Percentiles rank a stretch among this genome's conserved stretches.
These are phyloP conservation scores for Mucor lusitanicus DNA, from an alignment of 371 early-diverging fungal genomes.

Conservation along the genomic window DNA sequence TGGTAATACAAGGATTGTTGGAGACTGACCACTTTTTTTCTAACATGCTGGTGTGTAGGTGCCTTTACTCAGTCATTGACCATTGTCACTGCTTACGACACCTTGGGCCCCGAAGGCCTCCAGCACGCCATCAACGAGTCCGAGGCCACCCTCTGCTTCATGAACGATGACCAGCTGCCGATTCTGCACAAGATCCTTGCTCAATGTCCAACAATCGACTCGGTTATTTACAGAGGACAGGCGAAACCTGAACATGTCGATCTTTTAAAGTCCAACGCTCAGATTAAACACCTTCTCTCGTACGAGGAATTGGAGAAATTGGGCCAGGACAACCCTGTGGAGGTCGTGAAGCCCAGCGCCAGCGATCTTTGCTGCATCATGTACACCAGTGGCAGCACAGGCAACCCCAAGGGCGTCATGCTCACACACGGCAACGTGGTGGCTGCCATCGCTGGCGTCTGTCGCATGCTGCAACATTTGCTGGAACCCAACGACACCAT, in stretches of 20 bases:
- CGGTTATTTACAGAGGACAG: conserved; percentile 76
- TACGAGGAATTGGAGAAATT: conserved; percentile 61
- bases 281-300: conserved; percentile 31
- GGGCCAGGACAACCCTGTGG: conserved; percentile 65
- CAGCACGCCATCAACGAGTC: conserved; percentile 64
- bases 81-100: conserved; percentile 84
- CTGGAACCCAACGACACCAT: conserved; percentile 75
- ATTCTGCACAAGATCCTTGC: conserved; percentile 50
- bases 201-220: conserved; percentile 59
- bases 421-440: conserved; percentile 77
- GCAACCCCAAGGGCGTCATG: conserved; percentile 75
- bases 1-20: conserved; percentile 23
- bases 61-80: conserved; percentile 63
- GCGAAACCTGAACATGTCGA: conserved; percentile 29
- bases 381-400: conserved; percentile 86
- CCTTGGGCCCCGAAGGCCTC: conserved; percentile 77
- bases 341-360: conserved; percentile 52
- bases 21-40: not conserved
- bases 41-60: conserved; percentile 13
- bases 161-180: conserved; percentile 69
- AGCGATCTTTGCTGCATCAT: conserved; percentile 83
- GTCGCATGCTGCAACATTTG: conserved; percentile 71
- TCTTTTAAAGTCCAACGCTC: conserved; percentile 4
- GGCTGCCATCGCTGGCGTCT: conserved; percentile 77
- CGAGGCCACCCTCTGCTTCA: conserved; percentile 64